phyloP scores from a whole-genome alignment of 805 yeast species.

The Teunomyces gatunensis region DNA sequence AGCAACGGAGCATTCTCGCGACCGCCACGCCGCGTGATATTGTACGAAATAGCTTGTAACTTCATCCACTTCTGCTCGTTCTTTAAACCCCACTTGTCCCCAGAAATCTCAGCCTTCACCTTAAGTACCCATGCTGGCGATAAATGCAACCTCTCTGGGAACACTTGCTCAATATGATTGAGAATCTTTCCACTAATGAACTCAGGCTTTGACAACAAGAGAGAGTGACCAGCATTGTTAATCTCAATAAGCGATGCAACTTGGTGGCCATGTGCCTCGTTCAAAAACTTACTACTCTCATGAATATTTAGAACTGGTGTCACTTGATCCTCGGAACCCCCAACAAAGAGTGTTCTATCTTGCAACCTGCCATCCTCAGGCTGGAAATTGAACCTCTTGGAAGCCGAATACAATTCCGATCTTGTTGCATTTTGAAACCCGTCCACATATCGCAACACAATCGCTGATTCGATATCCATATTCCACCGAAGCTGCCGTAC shows the following conservation, averaged over 20 bases:
- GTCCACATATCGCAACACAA: constrained; percentile 51
- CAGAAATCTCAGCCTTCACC: constrained; percentile 58
- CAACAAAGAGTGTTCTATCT: constrained; percentile 52
- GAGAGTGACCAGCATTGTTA: constrained; percentile 60
- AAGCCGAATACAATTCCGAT: constrained; percentile 44
- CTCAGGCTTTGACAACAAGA: constrained; percentile 63
- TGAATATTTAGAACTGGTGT: constrained; percentile 47
- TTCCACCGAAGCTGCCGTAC: constrained; percentile 69
- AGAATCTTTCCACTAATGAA: constrained; percentile 58
- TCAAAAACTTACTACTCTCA: constrained; percentile 26
- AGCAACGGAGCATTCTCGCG: constrained; percentile 46
- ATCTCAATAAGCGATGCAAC: constrained; percentile 37
- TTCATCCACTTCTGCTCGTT: constrained; percentile 71
- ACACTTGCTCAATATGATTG: constrained; percentile 50
- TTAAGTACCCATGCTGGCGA: constrained; percentile 71
- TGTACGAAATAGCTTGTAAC: constrained; percentile 49
- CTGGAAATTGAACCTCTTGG: constrained; percentile 34
- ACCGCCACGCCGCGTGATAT: constrained; percentile 31
- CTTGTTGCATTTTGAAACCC: constrained; percentile 47
- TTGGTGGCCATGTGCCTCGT: constrained; percentile 19
- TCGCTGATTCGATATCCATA: constrained; percentile 54
- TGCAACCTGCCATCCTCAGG: constrained; percentile 27
- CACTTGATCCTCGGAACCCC: constrained; percentile 57
- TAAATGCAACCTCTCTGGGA: constrained; percentile 50
- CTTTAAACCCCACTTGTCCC: constrained; percentile 78